These are phyloP conservation scores for Potentilla sterilis DNA, from an alignment of 306 rosid species.

Conservation along the genomic window DNA sequence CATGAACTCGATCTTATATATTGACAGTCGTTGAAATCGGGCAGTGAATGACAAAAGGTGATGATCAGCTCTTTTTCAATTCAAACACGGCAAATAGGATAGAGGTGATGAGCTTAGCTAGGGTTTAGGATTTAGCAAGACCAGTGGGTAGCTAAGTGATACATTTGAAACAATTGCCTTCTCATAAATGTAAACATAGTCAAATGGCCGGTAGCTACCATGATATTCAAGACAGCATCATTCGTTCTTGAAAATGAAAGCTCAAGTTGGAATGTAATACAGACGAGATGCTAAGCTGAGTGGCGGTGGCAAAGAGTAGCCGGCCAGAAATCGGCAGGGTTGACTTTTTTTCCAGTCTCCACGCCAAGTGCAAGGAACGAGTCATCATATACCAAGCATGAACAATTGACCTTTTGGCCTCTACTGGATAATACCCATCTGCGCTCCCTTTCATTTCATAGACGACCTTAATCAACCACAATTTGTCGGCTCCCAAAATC, in stretches of 20 bases:
- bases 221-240: background rate
- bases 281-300: background rate
- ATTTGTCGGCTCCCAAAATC: background rate
- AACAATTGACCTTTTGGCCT: background rate
- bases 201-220: background rate
- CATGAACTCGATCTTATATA: background rate
- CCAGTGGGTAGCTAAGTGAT: background rate
- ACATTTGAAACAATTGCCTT: background rate
- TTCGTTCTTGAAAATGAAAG: background rate
- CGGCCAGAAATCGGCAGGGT: background rate
- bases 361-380: background rate
- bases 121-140: background rate
- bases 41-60: background rate
- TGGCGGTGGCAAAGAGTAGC: background rate
- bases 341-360: slow-evolving; percentile 10
- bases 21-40: background rate
- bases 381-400: background rate
- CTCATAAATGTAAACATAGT: background rate
- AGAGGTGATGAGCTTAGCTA: background rate
- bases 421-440: background rate
- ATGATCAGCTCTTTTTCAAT: background rate
- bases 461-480: background rate
- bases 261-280: background rate
- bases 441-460: background rate
- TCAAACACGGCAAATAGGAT: background rate